Conservation (phyloP, 108 stramenopile species). For the Conticribra weissflogii region DNA sequence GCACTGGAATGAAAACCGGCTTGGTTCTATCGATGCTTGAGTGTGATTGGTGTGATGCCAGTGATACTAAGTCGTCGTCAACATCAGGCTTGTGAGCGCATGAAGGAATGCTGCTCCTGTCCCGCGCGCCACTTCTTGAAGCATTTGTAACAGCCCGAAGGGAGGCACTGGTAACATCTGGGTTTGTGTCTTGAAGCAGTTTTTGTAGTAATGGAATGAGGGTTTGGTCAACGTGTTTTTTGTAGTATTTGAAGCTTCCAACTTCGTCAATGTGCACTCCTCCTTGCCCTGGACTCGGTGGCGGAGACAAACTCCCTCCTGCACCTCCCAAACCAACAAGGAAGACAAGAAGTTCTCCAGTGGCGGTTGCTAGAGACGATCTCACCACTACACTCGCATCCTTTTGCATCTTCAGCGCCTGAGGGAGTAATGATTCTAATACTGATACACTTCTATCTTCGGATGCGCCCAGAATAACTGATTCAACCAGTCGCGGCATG, state of each 20-base stretch:
- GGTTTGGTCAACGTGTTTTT: conserved; percentile 82
- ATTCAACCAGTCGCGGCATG: conserved; percentile 82
- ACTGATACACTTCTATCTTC: conserved; percentile 55
- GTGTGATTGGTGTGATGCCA: conserved; percentile 73
- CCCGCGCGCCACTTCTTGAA: conserved; percentile 64
- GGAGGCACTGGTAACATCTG: conserved; percentile 87
- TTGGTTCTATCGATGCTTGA: conserved; percentile 60
- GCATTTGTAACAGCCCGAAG: conserved; percentile 91
- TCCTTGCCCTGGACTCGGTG: conserved; percentile 38
- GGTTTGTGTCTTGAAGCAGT: conserved; percentile 82
- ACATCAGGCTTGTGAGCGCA: conserved; percentile 28
- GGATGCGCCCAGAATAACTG: conserved; percentile 40
- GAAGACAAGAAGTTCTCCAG: conserved; percentile 83
- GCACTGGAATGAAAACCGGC: conserved; percentile 85
- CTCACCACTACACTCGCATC: conserved; percentile 73
- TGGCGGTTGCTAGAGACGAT: conserved; percentile 80
- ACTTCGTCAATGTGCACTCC: conserved; percentile 22
- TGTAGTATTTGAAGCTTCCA: conserved; percentile 51
- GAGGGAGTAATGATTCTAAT: conserved; percentile 78
- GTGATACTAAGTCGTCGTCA: conserved; percentile 73
- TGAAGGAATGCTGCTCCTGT: conserved; percentile 43
- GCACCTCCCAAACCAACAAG: conserved; percentile 71
- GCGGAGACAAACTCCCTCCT: conserved; percentile 25
- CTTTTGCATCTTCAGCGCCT: conserved; percentile 78
- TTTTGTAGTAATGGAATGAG: conserved; percentile 86